These are phyloP conservation scores for Theileria annulata DNA, from an alignment of 169 alveolate species.

Conservation along the genomic window DNA sequence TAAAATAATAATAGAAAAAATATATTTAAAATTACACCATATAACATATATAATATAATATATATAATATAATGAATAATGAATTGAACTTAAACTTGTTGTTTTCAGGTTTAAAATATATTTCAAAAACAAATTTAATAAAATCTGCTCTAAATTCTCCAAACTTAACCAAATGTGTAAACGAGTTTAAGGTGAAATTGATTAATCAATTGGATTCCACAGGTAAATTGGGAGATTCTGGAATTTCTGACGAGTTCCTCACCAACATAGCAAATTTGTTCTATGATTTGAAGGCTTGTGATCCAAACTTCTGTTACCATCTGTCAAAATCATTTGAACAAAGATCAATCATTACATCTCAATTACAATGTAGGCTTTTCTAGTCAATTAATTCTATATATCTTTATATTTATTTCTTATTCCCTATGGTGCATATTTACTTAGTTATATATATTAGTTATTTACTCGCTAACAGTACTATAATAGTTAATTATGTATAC, in stretches of 20 bases:
- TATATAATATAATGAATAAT: neutral
- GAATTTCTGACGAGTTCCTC: slow-evolving; percentile 37
- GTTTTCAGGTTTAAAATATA: slow-evolving; percentile 28
- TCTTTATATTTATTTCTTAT: no score
- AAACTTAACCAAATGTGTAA: neutral
- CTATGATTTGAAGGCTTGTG: slow-evolving; percentile 56
- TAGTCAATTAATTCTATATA: no score
- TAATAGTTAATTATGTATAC: neutral
- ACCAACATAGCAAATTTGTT: slow-evolving; percentile 48
- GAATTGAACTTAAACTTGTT: neutral
- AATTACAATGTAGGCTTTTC: neutral
- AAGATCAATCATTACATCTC: slow-evolving; percentile 23
- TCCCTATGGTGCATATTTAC: neutral
- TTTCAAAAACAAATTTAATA: slow-evolving; percentile 1
- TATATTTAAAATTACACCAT: neutral
- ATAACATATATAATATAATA: neutral
- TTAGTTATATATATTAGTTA: no score
- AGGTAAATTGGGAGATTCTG: neutral
- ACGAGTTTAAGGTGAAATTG: slow-evolving; percentile 25
- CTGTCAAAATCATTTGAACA: slow-evolving; percentile 40
- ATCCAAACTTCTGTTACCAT: slow-evolving; percentile 1
- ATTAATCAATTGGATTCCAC: slow-evolving; percentile 5
- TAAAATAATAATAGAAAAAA: neutral
- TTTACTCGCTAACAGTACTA: no score
- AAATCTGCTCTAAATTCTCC: neutral